Base-by-base conservation (phyloP, 2,329 filamentous ascomycete genomes). In the Curvularia eragrostidis region DNA sequence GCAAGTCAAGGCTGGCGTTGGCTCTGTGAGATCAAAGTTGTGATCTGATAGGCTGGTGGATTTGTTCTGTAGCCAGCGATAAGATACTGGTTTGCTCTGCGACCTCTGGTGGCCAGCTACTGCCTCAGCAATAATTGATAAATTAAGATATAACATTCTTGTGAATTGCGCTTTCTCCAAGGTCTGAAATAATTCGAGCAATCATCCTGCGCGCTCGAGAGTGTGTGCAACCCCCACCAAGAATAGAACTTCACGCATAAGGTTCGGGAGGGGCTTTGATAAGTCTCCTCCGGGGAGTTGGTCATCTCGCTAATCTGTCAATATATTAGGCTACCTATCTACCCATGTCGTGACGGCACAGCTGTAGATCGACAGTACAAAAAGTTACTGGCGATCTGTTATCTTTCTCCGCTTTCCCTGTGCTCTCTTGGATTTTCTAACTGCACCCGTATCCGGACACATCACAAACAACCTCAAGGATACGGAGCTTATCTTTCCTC, bases 1-100 rank as follows among this genome's bases (percentile, higher is more conserved):
- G 34, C 67, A 73, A 36, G 71, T 77, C 36, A 74, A 73, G 54
- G 73, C 74, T 44, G 74, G 73, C 4, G 63, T 72, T 36, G 73
- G 73, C 13, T 65, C 69, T 23, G 65, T 74, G 18, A 72, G 67
- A 41, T 65, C 73, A 8, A 75, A 73, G 39, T 52, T 77, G 42
- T 66, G 56, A 61, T 41, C 32, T 21, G 26, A 9, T 28, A 9
- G 42, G 23, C 6, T 15, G 2, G 7, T 52, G 18, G 13, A 19
- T 18, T 12, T 10, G 8, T 28, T 42, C 21, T 21, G 12, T 10
- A 13, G 13, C n/a, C 15, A 18, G n/a, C 28, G 23, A 38, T 32
- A 18, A 12, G 13, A 30, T 28, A 15, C 19, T 24, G 23, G 21
- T 8, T 46, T 46, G 12, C 42, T n/a, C 21, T 21, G 30, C 19